A percentile compares a stretch with the other conserved stretches of the same genome.
phyloP scores from a whole-genome alignment of 2,329 filamentous ascomycete species.

The Pseudopithomyces maydicus region DNA sequence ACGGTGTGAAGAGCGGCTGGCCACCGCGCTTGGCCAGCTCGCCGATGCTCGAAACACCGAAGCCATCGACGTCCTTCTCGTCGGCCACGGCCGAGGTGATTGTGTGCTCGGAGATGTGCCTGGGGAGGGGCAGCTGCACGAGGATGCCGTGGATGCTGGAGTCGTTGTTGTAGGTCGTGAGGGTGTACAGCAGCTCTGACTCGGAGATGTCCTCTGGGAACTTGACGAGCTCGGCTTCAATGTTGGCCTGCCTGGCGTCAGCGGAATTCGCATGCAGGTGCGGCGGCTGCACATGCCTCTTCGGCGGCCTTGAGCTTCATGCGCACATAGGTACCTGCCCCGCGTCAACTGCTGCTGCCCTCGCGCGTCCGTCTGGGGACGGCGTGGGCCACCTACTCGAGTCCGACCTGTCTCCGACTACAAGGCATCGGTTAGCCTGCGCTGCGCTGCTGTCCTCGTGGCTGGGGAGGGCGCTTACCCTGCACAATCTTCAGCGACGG shows the following conservation, averaged over 20 bases:
- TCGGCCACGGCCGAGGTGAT: conserved; percentile 89
- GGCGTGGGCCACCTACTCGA: conserved; percentile 69
- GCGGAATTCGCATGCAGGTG: not conserved
- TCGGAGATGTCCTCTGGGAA: conserved; percentile 82
- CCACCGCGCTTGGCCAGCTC: conserved; percentile 96
- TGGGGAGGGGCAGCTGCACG: conserved; percentile 89
- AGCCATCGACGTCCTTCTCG: conserved; percentile 98
- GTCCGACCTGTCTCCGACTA: conserved; percentile 91
- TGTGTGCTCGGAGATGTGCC: conserved; percentile 85
- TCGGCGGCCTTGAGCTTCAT: conserved; percentile 98
- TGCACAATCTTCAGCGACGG: conserved; percentile 94
- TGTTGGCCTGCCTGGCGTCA: conserved; percentile 72
- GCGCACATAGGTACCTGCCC: conserved; percentile 89
- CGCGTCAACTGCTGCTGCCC: conserved; percentile 32
- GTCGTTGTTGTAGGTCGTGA: conserved; percentile 85
- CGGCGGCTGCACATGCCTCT: conserved; percentile 64
- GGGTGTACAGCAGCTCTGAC: conserved; percentile 81
- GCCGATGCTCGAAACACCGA: conserved; percentile 91
- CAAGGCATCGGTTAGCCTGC: conserved; percentile 9
- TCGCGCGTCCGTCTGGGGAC: not conserved
- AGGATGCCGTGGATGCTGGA: conserved; percentile 86
- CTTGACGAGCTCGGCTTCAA: conserved; percentile 83
- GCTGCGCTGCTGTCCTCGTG: not conserved
- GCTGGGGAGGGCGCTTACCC: conserved; percentile 60
- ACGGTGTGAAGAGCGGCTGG: conserved; percentile 85